Evolutionary conservation across 2,329 filamentous ascomycete species (phyloP).

Genomic region (Metarhizium robertsii): DNA sequence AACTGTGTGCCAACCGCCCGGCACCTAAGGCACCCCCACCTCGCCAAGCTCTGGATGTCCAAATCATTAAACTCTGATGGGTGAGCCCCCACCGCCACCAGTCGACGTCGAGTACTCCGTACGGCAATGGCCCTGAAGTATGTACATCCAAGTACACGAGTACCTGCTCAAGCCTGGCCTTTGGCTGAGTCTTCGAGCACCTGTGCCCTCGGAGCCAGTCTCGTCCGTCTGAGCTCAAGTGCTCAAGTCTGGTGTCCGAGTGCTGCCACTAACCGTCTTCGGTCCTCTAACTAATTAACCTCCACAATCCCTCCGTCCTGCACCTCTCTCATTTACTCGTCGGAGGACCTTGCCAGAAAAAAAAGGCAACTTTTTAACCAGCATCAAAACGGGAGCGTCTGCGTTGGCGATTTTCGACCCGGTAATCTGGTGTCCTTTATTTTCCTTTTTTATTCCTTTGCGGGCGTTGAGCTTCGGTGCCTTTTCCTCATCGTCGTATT

Average conservation of each 20-base stretch:
- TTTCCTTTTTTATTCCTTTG: slow-evolving; percentile 4
- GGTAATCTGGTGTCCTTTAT: slow-evolving; percentile 3
- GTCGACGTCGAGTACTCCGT: no score
- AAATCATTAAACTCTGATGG: no score
- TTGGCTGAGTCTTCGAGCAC: no score
- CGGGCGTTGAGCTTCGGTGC: slow-evolving; percentile 3
- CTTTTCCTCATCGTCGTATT: slow-evolving; percentile 4
- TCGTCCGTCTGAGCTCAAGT: background rate
- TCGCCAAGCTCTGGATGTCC: no score
- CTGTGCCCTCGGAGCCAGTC: background rate
- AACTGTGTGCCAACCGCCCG: no score
- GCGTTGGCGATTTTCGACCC: slow-evolving; percentile 5
- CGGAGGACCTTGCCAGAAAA: slow-evolving; percentile 2
- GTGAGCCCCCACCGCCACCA: no score
- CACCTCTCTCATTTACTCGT: slow-evolving; percentile 8
- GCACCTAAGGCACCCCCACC: no score
- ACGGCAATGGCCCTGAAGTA: no score
- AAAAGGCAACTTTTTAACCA: slow-evolving; percentile 5
- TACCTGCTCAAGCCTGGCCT: no score
- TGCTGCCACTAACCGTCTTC: slow-evolving; percentile 5
- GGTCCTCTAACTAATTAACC: slow-evolving; percentile 8
- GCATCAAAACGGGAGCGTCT: slow-evolving; percentile 5
- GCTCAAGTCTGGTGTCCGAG: no score
- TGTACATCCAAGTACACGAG: no score
- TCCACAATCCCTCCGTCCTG: slow-evolving; percentile 7